Percentiles rank a stretch among this genome's conserved stretches.
phyloP scores from a whole-genome alignment of 2,329 filamentous ascomycete genomes.

The Cadophora gregata region DNA sequence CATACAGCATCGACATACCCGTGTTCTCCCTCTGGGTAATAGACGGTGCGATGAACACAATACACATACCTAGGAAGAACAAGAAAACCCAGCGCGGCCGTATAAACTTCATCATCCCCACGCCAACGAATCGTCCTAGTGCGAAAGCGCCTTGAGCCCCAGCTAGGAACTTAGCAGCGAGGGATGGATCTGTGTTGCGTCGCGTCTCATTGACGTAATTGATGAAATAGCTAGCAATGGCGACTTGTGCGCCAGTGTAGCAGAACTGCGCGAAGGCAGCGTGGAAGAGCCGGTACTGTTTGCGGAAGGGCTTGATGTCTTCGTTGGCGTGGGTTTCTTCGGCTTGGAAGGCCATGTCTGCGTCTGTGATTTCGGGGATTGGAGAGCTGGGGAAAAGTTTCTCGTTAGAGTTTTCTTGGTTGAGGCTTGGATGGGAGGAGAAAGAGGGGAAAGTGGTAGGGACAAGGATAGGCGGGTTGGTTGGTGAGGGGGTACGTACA shows the following conservation, averaged over 20 bases:
- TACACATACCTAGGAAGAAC: constrained; percentile 51
- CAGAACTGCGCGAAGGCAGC: constrained; percentile 67
- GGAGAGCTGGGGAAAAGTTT: constrained; percentile 32
- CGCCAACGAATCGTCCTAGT: constrained; percentile 57
- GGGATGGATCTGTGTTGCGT: constrained; percentile 43
- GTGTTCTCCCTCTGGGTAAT: constrained; percentile 55
- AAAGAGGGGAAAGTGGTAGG: no score
- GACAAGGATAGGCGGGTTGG: no score
- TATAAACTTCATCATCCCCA: constrained; percentile 56
- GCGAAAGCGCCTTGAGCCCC: constrained; percentile 62
- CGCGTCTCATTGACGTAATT: constrained; percentile 54
- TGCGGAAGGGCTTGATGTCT: constrained; percentile 58
- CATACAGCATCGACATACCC: constrained; percentile 56
- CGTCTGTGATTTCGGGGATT: constrained; percentile 61
- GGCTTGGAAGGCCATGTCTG: constrained; percentile 59
- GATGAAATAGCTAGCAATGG: constrained; percentile 61
- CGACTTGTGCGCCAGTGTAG: constrained; percentile 65
- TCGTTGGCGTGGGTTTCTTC: constrained; percentile 47
- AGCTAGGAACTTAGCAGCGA: constrained; percentile 56
- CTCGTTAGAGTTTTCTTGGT: not conserved
- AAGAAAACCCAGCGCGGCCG: constrained; percentile 58
- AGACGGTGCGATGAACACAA: constrained; percentile 56
- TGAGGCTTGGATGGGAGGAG: not conserved
- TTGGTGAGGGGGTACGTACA: constrained; percentile 52
- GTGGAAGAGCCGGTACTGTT: constrained; percentile 66